Base-by-base conservation (phyloP, 2,329 filamentous ascomycete species). In the Sclerotinia spermophila region DNA sequence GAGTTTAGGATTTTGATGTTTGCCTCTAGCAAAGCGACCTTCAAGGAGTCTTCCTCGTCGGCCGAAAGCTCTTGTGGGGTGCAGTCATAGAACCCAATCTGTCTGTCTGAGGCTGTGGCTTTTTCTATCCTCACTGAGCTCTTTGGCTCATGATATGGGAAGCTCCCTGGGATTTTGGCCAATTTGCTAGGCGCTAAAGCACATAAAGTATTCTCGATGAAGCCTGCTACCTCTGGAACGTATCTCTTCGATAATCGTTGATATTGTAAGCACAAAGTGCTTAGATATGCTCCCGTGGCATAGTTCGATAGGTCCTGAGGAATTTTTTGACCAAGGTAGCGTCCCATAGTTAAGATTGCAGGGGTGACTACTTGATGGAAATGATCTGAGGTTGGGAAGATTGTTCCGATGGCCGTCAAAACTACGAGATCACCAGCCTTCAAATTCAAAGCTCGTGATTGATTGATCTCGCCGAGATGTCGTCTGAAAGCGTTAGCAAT, bases 351-450 rank as follows among this genome's bases (percentile, higher is more conserved):
- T 7, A 97, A 87, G 81, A 93, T 91, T 0, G 95, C 92, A 2
- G 96, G 96, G 2, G 96, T 99, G 55, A 93, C 91, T 48, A 98
- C 93, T 76, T 96, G 91, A 77, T 99, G 96, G 81, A 98, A 99
- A 81, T 98, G 94, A 81, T 99, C 96, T 0, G 94, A 97, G 0
- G 96, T 97, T 6, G 96, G 94, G 78, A 97, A 99, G 68, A 96
- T 92, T 2, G 89, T 89, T 55, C 90, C 89, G 72, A 97, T 88
- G 0, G 93, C 94, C 0, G 93, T 94, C 48, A 99, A 83, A n/a
- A 97, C 82, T 33, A 94, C 82, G 30, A 99, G 82, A 77, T 99
- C 94, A 27, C 93, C 92, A 75, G 79, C 86, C 77, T 80, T 86
- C 76, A 84, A 88, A 11, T 82, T 80, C 48, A 89, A 80, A 6